Percentiles rank a stretch among this genome's conserved stretches.
These are phyloP conservation scores for Dendrobium chrysotoxum DNA, from an alignment of 106 monocot species.

Conservation along the genomic window DNA sequence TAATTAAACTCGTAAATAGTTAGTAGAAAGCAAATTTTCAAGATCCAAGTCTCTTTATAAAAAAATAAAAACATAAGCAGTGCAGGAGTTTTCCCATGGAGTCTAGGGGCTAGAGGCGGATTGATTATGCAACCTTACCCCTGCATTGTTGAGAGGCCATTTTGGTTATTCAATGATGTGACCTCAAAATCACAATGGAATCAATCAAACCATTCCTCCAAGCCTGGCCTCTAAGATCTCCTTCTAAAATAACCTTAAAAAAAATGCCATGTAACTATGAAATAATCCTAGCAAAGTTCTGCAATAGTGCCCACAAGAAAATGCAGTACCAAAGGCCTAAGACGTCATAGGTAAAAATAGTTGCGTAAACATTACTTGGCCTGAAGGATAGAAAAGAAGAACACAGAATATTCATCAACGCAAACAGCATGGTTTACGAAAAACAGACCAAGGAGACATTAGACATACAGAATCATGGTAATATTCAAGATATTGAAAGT, in stretches of 20 bases:
- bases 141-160: not conserved
- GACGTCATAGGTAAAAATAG: too few species aligned
- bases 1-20: slow-evolving; percentile 14
- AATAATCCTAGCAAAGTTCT: not conserved
- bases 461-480: not conserved
- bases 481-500: not conserved
- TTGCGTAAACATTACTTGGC: too few species aligned
- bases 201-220: not conserved
- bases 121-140: not conserved
- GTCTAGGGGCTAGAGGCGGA: not conserved
- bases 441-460: too few species aligned
- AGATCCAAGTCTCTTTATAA: not conserved
- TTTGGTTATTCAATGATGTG: not conserved
- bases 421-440: too few species aligned
- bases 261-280: not conserved
- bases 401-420: too few species aligned
- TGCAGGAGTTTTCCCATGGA: not conserved
- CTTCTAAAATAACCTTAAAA: too few species aligned
- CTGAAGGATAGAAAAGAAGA: too few species aligned
- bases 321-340: not conserved
- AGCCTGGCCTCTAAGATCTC: too few species aligned
- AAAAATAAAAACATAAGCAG: not conserved
- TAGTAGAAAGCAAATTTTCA: not conserved
- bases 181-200: not conserved
- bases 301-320: not conserved